Evolutionary conservation across 805 yeast species (phyloP).

Genomic region (Ogataea paraovalis): DNA sequence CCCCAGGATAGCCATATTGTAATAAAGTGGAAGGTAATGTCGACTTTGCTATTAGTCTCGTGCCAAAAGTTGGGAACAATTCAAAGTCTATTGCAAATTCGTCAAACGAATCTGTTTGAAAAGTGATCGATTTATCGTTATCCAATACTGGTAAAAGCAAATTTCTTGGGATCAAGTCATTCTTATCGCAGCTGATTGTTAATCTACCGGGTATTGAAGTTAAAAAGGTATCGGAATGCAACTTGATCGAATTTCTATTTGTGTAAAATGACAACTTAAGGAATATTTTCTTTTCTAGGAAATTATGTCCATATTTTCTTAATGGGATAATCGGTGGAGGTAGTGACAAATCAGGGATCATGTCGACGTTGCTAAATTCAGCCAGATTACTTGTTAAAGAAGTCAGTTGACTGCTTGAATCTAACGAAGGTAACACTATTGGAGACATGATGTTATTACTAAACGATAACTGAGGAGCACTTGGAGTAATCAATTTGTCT

Average conservation of each 20-base stretch:
- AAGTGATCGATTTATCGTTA: conserved; percentile 60
- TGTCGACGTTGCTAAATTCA: conserved; percentile 46
- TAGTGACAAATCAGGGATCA: conserved; percentile 83
- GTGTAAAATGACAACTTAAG: conserved; percentile 69
- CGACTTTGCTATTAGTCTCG: conserved; percentile 85
- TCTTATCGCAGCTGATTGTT: conserved; percentile 69
- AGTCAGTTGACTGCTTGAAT: not conserved
- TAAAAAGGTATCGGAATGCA: conserved; percentile 41
- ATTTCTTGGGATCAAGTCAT: conserved; percentile 86
- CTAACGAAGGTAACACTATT: conserved; percentile 6
- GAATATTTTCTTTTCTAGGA: conserved; percentile 83
- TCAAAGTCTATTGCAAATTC: conserved; percentile 80
- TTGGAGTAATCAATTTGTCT: conserved; percentile 7
- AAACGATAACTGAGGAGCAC: conserved; percentile 15
- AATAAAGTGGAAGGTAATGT: conserved; percentile 65
- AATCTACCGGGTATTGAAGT: conserved; percentile 71
- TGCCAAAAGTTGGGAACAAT: conserved; percentile 91
- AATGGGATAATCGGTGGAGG: conserved; percentile 97
- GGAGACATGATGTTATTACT: conserved; percentile 10
- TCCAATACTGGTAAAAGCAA: conserved; percentile 74
- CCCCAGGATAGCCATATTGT: conserved; percentile 32
- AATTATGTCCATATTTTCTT: conserved; percentile 92
- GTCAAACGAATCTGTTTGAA: conserved; percentile 77
- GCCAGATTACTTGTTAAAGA: conserved; percentile 1
- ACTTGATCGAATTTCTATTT: conserved; percentile 39